A percentile compares a stretch with the other conserved stretches of the same genome.
Conservation (phyloP, 441 rosid species). For the Gossypium lobatum region DNA sequence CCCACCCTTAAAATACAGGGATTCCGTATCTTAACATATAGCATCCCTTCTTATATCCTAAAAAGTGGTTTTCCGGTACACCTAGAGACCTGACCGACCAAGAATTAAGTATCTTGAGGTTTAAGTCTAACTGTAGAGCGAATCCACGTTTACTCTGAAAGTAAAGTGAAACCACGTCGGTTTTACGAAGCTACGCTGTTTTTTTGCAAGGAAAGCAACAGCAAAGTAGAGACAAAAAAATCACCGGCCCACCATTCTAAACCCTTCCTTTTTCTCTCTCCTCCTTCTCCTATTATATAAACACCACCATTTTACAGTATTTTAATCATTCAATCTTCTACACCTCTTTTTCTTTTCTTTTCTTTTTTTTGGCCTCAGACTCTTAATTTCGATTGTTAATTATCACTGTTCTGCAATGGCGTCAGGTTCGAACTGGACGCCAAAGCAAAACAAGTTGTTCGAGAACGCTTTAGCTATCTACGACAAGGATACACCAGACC, state of each 20-base stretch:
- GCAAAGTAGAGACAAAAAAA: background rate
- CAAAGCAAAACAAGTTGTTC: constrained; percentile 54
- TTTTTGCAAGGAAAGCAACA: constrained; percentile 3
- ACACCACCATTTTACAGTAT: background rate
- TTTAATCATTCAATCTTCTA: background rate
- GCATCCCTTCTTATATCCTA: too few relatives aligned
- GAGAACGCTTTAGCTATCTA: constrained; percentile 55
- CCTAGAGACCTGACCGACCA: background rate
- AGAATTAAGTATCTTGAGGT: background rate
- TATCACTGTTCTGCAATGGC: constrained; percentile 23
- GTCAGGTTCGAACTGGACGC: constrained; percentile 44
- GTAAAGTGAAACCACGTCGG: background rate
- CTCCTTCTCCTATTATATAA: constrained; percentile 2
- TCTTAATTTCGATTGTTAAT: background rate
- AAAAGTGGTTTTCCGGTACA: too few relatives aligned
- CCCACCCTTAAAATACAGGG: too few relatives aligned
- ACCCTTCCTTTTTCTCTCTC: background rate
- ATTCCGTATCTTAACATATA: too few relatives aligned
- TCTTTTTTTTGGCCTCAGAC: background rate
- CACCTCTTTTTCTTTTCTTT: background rate
- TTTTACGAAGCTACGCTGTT: background rate
- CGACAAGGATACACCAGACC: constrained; percentile 54
- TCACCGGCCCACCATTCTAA: constrained; percentile 11
- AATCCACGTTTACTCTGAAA: background rate
- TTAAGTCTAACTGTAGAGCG: background rate